These are phyloP conservation scores for Colletotrichum caudatum DNA, from an alignment of 2,329 filamentous ascomycete genomes.

Conservation along the genomic window DNA sequence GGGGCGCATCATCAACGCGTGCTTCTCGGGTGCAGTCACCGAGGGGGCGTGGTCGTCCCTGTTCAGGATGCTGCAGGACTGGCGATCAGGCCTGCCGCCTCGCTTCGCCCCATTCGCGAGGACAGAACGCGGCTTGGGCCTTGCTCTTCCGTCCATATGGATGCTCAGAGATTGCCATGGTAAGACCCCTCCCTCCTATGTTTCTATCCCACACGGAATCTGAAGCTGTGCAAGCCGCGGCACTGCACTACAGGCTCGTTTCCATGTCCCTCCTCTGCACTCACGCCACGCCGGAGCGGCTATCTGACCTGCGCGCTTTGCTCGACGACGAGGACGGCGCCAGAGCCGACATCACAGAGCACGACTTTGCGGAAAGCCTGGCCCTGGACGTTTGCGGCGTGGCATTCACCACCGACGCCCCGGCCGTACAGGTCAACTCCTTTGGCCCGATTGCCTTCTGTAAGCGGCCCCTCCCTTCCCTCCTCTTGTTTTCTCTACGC, in stretches of 20 bases:
- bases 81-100: slow-evolving; percentile 50
- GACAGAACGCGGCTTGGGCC: slow-evolving; percentile 25
- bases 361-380: slow-evolving; percentile 49
- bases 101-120: slow-evolving; percentile 50
- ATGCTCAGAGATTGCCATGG: slow-evolving; percentile 58
- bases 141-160: slow-evolving; percentile 54
- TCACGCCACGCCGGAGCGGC: slow-evolving; percentile 31
- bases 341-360: neutral
- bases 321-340: neutral
- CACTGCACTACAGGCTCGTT: slow-evolving; percentile 58
- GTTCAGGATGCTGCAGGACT: slow-evolving; percentile 45
- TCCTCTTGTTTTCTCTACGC: neutral
- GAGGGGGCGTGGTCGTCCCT: slow-evolving; percentile 44
- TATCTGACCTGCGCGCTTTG: slow-evolving; percentile 28
- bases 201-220: neutral
- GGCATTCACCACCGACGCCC: slow-evolving; percentile 57
- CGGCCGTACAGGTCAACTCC: slow-evolving; percentile 59
- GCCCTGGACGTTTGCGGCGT: slow-evolving; percentile 58
- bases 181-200: slow-evolving; percentile 42
- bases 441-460: slow-evolving; percentile 63
- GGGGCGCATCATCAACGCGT: slow-evolving; percentile 57
- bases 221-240: slow-evolving; percentile 50
- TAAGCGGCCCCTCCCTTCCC: slow-evolving; percentile 45
- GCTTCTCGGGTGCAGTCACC: slow-evolving; percentile 45
- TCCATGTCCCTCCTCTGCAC: slow-evolving; percentile 50